Evolutionary conservation across 768 basidiomycete genomes (phyloP), one percentile per base, ranked within the genome.

Genomic region (Calocybe cyanea): DNA sequence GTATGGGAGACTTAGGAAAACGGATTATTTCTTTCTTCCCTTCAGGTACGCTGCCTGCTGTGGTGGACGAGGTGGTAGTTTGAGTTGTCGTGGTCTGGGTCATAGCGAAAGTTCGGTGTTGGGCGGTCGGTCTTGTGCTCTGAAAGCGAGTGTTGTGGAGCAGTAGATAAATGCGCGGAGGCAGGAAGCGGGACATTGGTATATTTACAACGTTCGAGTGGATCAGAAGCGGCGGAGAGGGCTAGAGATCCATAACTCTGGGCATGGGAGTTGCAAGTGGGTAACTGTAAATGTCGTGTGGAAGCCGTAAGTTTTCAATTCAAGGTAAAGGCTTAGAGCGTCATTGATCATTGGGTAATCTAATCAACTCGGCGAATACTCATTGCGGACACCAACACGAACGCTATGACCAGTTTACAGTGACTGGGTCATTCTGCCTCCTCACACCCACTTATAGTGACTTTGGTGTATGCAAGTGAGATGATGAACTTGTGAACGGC

Each of bases 1-100:
- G 81, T 19, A 83, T 57, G 15, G 78, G 71, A 0, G 85, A 84
- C 35, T 77, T 53, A 2, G 73, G 59, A 60, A 83, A 84, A 7
- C 57, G 62, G 17, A 21, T 18, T 7, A 11, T 10, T 33, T 36
- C 28, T n/a, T 24, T 7, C 13, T 3, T 40, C 28, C 19, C 35
- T 7, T n/a, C 23, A 14, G 32, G 25, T 23, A 41, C 17, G 8
- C 7, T 35, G 21, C 31, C 31, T 20, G 32, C n/a, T 34, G 40
- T 17, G 18, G 13, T 18, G 11, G 21, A 11, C 34, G 32, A 8
- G 6, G 9, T 13, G n/a, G 13, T 34, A 32, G 28, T 5, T 10
- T 36, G 20, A 13, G 21, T 17, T 23, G 49, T 45, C n/a, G n/a
- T n/a, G n/a, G 45, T 43, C 9, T 50, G 46, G 14, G 48, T 15